Evolutionary conservation across 2,329 filamentous ascomycete species (phyloP), one percentile per base, ranked within the genome.

Genomic region (Stagonosporopsis rhizophila): DNA sequence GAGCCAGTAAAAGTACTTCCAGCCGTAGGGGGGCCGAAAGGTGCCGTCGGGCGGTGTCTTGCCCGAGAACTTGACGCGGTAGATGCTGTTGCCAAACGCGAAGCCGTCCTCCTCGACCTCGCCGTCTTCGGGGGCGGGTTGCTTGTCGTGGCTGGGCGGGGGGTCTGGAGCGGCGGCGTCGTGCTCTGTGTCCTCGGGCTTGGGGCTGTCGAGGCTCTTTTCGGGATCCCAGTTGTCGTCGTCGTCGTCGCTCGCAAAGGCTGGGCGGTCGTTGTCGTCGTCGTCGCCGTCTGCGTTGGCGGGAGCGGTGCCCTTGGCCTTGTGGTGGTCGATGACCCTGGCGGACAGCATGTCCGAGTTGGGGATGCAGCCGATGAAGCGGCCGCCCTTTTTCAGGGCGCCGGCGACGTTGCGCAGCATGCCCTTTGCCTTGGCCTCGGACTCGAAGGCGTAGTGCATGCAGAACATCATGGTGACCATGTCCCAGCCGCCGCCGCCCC

Each of bases 381-480:
- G 87, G 1, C 95, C 95, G 22, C 95, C 95, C 74, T 98, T 97
- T 76, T 94, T 96, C 69, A 99, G 78, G 2, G 90, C 86, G 1
- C 92, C 90, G 0, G 95, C 89, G 3, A 99, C 94, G 71, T 99
- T 99, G 69, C 88, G 86, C 52, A 99, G 83, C 95, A 99, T 98
- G 60, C 87, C 90, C 40, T 92, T 87, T 2, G 94, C 92, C 76
- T 96, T 96, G 44, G 87, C 85, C 75, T 99, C 94, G 48, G 83
- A 91, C 80, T 98, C 95, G 67, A 98, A 99, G 6, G 95, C 93
- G 75, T 99, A 99, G 79, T 99, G 95, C 87, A 99, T 95, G 70
- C 92, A 96, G 77, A 99, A 99, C 95, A 99, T 99, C 86, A 96
- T 96, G 72, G 89, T 92, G 61, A 99, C 94, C 38, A 98, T 90